Evolutionary conservation across 352 stramenopile genomes (phyloP).

Genomic region (Thraustotheca clavata): DNA sequence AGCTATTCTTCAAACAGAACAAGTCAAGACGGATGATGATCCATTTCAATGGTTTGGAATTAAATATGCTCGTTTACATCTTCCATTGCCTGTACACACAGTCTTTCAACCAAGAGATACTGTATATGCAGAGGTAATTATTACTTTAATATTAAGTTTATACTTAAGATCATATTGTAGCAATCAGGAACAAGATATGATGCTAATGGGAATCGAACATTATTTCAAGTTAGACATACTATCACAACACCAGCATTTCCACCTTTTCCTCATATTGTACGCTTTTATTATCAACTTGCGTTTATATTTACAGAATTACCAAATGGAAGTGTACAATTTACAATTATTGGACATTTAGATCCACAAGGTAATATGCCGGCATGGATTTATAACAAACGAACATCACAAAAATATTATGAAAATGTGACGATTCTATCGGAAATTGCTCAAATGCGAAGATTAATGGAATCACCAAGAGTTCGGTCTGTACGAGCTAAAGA

Average conservation of each 20-base stretch:
- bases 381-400: constrained; percentile 17
- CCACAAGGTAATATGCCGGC: constrained; percentile 7
- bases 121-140: constrained; percentile 29
- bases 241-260: not conserved
- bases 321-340: not conserved
- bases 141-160: not conserved
- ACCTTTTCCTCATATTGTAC: not conserved
- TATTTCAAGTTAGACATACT: constrained; percentile 17
- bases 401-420: not conserved
- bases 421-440: not conserved
- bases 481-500: not conserved
- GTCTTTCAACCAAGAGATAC: constrained; percentile 36
- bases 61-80: constrained; percentile 70
- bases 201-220: constrained; percentile 30
- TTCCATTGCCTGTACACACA: constrained; percentile 29
- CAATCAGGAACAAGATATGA: constrained; percentile 31
- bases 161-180: not conserved
- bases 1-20: constrained; percentile 56
- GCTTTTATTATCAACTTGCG: constrained; percentile 1
- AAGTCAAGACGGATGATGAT: constrained; percentile 35
- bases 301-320: constrained; percentile 1
- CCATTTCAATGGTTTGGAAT: constrained; percentile 62
- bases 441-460: constrained; percentile 13
- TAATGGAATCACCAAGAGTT: constrained; percentile 2
- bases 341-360: not conserved